Evolutionary conservation across 2,329 filamentous ascomycete species (phyloP).

Genomic region (Pseudocercospora cruenta): DNA sequence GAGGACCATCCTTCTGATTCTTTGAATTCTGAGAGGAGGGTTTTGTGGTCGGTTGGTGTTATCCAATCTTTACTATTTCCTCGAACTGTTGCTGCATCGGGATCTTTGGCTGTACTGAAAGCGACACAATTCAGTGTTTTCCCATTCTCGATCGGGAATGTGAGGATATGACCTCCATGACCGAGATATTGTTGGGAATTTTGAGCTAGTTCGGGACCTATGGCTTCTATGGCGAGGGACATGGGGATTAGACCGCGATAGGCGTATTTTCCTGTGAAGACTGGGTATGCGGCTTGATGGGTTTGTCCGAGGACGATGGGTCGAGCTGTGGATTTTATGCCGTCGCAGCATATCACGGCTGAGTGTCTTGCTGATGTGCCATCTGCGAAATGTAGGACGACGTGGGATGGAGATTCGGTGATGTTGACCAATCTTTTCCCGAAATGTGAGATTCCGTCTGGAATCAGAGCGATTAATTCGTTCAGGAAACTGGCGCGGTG

Average conservation of each 20-base stretch:
- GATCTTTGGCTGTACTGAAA: conserved; percentile 42
- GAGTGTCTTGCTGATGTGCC: conserved; percentile 48
- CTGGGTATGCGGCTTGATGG: conserved; percentile 49
- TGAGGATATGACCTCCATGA: conserved; percentile 60
- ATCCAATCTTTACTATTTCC: no score
- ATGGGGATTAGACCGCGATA: conserved; percentile 67
- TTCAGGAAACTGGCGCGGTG: conserved; percentile 47
- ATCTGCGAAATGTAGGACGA: conserved; percentile 47
- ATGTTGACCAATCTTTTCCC: conserved; percentile 35
- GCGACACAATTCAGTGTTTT: conserved; percentile 61
- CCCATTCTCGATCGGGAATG: conserved; percentile 62
- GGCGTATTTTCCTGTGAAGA: conserved; percentile 62
- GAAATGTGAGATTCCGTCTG: conserved; percentile 37
- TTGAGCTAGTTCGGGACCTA: conserved; percentile 26
- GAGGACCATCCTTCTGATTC: no score
- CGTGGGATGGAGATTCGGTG: conserved; percentile 30
- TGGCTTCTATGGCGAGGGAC: conserved; percentile 29
- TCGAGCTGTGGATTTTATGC: conserved; percentile 62
- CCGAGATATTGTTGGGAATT: conserved; percentile 42
- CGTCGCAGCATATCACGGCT: conserved; percentile 64
- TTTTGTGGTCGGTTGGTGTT: conserved; percentile 38
- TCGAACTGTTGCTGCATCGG: no score
- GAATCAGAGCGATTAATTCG: conserved; percentile 45
- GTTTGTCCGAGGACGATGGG: conserved; percentile 55
- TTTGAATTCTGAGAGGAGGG: conserved; percentile 42